These are phyloP conservation scores for Aureobasidium musti DNA, from an alignment of 2,329 filamentous ascomycete genomes.

Conservation along the genomic window DNA sequence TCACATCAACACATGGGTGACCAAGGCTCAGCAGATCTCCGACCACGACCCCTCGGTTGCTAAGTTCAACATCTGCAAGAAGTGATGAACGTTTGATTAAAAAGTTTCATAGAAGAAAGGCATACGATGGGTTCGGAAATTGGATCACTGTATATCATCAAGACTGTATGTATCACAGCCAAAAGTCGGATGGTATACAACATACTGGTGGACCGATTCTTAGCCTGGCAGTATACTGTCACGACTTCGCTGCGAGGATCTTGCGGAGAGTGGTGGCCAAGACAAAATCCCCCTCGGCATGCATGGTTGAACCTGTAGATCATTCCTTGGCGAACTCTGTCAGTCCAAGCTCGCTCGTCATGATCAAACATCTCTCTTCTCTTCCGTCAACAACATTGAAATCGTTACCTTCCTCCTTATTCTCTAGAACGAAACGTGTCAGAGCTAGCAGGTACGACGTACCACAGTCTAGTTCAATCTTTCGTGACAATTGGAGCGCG, in stretches of 20 bases:
- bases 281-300: not conserved
- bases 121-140: too few species aligned
- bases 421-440: not conserved
- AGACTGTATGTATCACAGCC: too few species aligned
- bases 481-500: not conserved
- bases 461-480: not conserved
- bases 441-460: not conserved
- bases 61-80: slow-evolving; percentile 60
- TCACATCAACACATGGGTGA: slow-evolving; percentile 70
- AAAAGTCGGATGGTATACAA: too few species aligned
- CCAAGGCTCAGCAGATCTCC: slow-evolving; percentile 57
- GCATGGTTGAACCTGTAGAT: slow-evolving; percentile 2
- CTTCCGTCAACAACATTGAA: not conserved
- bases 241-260: too few species aligned
- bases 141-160: too few species aligned
- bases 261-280: too few species aligned
- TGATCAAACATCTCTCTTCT: not conserved
- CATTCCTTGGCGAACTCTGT: not conserved
- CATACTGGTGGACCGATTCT: too few species aligned
- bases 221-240: too few species aligned
- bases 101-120: too few species aligned
- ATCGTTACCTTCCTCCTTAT: too few species aligned
- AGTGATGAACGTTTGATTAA: not conserved
- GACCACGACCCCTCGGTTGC: slow-evolving; percentile 72
- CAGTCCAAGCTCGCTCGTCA: not conserved